phyloP scores from a whole-genome alignment of 2,329 filamentous ascomycete genomes.

The Trichoderma gracile region DNA sequence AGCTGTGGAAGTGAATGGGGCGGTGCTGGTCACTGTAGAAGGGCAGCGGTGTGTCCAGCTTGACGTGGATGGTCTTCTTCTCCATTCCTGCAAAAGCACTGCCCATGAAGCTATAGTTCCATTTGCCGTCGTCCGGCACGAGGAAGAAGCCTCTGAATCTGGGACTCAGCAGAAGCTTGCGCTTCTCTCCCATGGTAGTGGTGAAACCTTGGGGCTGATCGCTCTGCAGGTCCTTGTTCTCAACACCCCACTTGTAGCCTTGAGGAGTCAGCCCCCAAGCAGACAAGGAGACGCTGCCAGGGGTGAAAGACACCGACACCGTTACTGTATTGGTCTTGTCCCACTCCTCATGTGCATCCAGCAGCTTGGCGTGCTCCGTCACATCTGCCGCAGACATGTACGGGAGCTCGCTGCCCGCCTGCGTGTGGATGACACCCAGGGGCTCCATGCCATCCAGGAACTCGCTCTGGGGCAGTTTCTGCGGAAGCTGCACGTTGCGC shows the following conservation, averaged over 20 bases:
- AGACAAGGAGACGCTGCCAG: slow-evolving; percentile 89
- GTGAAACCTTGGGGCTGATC: slow-evolving; percentile 94
- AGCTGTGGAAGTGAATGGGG: slow-evolving; percentile 94
- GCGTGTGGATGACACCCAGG: slow-evolving; percentile 91
- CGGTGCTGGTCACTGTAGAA: slow-evolving; percentile 94
- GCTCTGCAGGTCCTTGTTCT: slow-evolving; percentile 89
- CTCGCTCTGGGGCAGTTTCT: slow-evolving; percentile 88
- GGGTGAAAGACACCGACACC: slow-evolving; percentile 94
- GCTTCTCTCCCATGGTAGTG: slow-evolving; percentile 90
- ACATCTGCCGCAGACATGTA: slow-evolving; percentile 97
- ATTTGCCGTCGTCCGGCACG: slow-evolving; percentile 82
- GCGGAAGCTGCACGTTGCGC: slow-evolving; percentile 86
- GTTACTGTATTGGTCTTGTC: slow-evolving; percentile 88
- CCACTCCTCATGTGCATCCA: slow-evolving; percentile 68
- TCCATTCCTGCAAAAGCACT: slow-evolving; percentile 82
- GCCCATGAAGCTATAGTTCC: slow-evolving; percentile 99
- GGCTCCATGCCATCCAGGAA: slow-evolving; percentile 85
- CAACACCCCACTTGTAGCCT: slow-evolving; percentile 94
- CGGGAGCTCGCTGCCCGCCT: slow-evolving; percentile 88
- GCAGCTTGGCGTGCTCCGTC: slow-evolving; percentile 87
- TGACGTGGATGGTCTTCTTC: slow-evolving; percentile 88
- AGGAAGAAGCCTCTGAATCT: slow-evolving; percentile 96
- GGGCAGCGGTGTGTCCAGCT: slow-evolving; percentile 84
- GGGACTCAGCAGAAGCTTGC: slow-evolving; percentile 88
- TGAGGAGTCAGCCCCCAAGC: slow-evolving; percentile 90